Evolutionary conservation across 345 rosid genomes (phyloP).

Genomic region (Euphorbia tirucalli): DNA sequence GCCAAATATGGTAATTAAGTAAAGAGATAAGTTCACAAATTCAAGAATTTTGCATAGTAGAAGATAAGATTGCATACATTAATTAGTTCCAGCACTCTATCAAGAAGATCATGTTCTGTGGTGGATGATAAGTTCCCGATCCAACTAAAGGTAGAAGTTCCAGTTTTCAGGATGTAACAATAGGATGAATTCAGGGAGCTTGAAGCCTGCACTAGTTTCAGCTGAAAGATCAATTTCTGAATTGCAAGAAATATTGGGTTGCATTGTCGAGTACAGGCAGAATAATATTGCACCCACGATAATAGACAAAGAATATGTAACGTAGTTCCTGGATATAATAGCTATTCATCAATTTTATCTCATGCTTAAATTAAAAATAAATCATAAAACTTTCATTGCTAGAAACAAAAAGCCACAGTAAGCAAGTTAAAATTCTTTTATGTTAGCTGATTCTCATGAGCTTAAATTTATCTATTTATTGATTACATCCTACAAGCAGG

Average conservation of each 20-base stretch:
- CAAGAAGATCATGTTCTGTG: constrained; percentile 66
- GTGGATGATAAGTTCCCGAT: constrained; percentile 66
- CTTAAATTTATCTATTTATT: neutral
- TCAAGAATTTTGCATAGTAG: neutral
- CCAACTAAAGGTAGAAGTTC: constrained; percentile 63
- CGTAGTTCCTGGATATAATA: neutral
- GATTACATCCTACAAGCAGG: constrained; percentile 4
- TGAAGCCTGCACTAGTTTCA: constrained; percentile 50
- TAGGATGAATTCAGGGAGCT: constrained; percentile 70
- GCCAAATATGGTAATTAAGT: neutral
- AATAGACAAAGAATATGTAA: neutral
- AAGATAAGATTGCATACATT: constrained; percentile 46
- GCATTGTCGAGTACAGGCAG: neutral
- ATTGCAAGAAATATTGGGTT: neutral
- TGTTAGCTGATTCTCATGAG: neutral
- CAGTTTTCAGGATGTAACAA: constrained; percentile 71
- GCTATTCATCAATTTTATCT: neutral
- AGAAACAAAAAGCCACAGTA: neutral
- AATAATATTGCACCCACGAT: neutral
- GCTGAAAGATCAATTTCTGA: constrained; percentile 19
- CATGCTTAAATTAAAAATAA: neutral
- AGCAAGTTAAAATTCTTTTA: neutral
- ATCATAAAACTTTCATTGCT: neutral
- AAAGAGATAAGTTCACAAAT: neutral
- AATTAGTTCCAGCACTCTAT: constrained; percentile 66